Percentiles rank a stretch among this genome's conserved stretches.
phyloP scores from a whole-genome alignment of 305 asterid species.

The Fraxinus sp. region DNA sequence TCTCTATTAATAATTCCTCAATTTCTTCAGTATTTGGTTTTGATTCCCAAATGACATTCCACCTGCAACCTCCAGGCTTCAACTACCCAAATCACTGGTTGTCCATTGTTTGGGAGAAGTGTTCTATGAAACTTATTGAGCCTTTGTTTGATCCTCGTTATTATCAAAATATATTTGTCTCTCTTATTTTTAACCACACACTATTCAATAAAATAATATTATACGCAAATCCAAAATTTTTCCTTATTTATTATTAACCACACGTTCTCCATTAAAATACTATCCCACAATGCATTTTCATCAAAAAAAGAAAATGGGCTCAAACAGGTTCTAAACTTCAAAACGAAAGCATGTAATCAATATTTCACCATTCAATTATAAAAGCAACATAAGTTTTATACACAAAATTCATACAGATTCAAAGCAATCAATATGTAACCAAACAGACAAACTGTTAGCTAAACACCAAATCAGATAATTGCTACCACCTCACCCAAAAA shows the following conservation, averaged over 20 bases:
- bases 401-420: constrained; percentile 5
- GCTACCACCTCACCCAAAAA: too few relatives aligned
- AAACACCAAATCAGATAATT: neutral
- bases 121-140: neutral
- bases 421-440: neutral
- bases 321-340: neutral
- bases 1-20: neutral
- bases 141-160: neutral
- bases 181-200: neutral
- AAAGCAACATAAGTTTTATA: constrained; percentile 3
- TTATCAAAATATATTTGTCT: neutral
- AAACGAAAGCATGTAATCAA: neutral
- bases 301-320: neutral
- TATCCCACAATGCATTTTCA: too few relatives aligned
- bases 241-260: too few relatives aligned
- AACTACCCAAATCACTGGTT: neutral
- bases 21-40: neutral
- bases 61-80: neutral
- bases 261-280: too few relatives aligned
- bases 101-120: neutral
- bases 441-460: neutral
- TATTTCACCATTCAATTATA: neutral
- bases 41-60: neutral
- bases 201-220: too few relatives aligned
- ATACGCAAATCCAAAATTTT: too few relatives aligned